phyloP scores from a whole-genome alignment of 2,329 filamentous ascomycete species.

The Pyrenophora teres region DNA sequence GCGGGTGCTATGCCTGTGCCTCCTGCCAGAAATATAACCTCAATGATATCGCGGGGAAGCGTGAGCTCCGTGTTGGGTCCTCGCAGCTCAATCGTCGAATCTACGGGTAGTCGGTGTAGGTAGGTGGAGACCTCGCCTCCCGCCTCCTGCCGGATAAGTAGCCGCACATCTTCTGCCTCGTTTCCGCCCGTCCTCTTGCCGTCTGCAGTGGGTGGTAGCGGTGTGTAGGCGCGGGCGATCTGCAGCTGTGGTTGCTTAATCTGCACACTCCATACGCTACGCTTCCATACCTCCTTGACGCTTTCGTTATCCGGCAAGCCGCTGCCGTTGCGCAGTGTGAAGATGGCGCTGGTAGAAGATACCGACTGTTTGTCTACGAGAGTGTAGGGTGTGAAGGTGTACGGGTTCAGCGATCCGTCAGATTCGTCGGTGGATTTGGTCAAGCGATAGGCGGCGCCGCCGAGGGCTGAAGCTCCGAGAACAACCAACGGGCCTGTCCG shows the following conservation, averaged over 20 bases:
- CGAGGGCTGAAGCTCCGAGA: conserved; percentile 40
- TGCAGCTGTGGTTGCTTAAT: conserved; percentile 94
- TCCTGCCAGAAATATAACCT: conserved; percentile 83
- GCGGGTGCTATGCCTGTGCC: conserved; percentile 93
- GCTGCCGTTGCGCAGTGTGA: conserved; percentile 61
- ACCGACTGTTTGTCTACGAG: conserved; percentile 66
- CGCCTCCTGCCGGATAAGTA: conserved; percentile 78
- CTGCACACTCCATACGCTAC: conserved; percentile 84
- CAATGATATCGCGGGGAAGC: conserved; percentile 57
- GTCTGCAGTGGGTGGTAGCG: conserved; percentile 66
- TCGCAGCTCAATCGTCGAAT: conserved; percentile 72
- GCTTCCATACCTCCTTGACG: conserved; percentile 54
- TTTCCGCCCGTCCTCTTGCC: conserved; percentile 28
- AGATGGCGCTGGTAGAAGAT: conserved; percentile 70
- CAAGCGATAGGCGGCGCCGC: conserved; percentile 44
- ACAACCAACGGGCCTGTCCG: conserved; percentile 38
- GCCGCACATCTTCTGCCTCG: conserved; percentile 58
- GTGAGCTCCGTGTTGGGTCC: conserved; percentile 76
- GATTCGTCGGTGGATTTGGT: conserved; percentile 25
- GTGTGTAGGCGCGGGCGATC: conserved; percentile 90
- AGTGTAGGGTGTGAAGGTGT: conserved; percentile 68
- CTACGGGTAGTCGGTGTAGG: conserved; percentile 66
- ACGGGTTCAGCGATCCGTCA: conserved; percentile 57
- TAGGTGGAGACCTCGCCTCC: conserved; percentile 88
- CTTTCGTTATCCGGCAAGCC: conserved; percentile 35